These are phyloP conservation scores for Asterella californica DNA, from an alignment of 225 moss, liverwort and hornwort species.

Conservation along the genomic window DNA sequence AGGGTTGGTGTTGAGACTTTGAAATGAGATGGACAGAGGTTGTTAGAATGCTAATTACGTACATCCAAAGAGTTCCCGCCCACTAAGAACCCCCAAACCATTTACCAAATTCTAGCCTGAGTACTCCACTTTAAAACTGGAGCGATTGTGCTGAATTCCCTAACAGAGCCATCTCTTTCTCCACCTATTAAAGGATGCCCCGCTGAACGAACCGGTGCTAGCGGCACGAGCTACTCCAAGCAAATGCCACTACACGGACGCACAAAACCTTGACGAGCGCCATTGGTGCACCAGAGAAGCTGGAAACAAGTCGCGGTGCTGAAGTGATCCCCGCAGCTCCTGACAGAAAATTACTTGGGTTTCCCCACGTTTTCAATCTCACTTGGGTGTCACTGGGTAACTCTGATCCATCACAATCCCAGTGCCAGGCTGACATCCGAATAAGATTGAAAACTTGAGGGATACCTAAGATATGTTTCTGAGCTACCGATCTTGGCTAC, in stretches of 20 bases:
- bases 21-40: background rate
- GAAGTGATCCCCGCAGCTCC: background rate
- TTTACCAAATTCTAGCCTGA: background rate
- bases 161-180: background rate
- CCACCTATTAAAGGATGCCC: constrained; percentile 23
- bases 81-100: background rate
- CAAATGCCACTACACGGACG: background rate
- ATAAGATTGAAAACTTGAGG: too few species aligned
- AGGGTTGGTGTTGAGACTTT: background rate
- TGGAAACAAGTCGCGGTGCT: constrained; percentile 13
- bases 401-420: too few species aligned
- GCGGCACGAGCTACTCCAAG: background rate
- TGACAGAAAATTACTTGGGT: too few species aligned
- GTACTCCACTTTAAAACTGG: background rate
- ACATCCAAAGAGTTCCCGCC: background rate
- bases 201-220: background rate
- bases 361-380: too few species aligned
- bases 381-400: too few species aligned
- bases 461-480: too few species aligned
- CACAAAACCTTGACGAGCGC: background rate
- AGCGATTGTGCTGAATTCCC: background rate
- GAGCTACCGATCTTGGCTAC: constrained; percentile 15
- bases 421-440: too few species aligned
- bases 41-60: background rate
- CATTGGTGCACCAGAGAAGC: constrained; percentile 11